These are phyloP conservation scores for Bipolaris oryzae DNA, from an alignment of 2,329 filamentous ascomycete species.

Conservation along the genomic window DNA sequence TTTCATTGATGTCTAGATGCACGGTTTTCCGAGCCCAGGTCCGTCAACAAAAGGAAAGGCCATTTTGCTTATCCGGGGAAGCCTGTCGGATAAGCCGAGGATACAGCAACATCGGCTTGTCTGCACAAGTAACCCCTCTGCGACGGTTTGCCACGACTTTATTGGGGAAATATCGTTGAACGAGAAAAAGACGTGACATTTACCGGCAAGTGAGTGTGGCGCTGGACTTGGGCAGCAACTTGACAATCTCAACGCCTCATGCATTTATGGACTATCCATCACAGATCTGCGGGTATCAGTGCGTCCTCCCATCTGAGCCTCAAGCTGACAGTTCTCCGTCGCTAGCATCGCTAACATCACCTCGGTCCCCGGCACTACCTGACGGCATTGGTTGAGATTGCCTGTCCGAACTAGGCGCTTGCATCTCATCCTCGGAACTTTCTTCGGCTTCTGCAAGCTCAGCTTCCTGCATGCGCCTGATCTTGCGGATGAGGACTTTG, in stretches of 20 bases:
- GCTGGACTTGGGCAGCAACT: not conserved
- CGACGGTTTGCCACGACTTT: not conserved
- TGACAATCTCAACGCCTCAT: conserved; percentile 2
- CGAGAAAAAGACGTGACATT: not conserved
- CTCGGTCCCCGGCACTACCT: conserved; percentile 30
- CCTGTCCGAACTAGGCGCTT: conserved; percentile 6
- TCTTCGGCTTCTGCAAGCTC: conserved; percentile 33
- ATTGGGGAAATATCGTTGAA: conserved; percentile 2
- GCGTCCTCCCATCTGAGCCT: conserved; percentile 2
- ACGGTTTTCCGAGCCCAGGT: conserved; percentile 2
- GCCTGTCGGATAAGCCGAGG: conserved; percentile 10
- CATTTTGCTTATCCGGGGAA: conserved; percentile 1
- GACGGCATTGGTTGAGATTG: conserved; percentile 21
- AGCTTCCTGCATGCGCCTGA: conserved; percentile 44
- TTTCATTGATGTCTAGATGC: not conserved
- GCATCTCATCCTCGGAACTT: conserved; percentile 34
- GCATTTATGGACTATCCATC: not conserved
- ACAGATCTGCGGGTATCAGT: conserved; percentile 4
- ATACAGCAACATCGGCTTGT: not conserved
- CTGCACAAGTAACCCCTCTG: conserved; percentile 2
- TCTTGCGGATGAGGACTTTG: conserved; percentile 44
- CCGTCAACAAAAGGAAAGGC: conserved; percentile 3
- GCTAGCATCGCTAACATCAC: conserved; percentile 25
- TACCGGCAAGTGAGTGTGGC: not conserved
- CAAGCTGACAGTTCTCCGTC: conserved; percentile 10